A percentile compares a stretch with the other conserved stretches of the same genome.
Conservation (phyloP, 805 yeast genomes). For the Tetrapisispora phaffii region DNA sequence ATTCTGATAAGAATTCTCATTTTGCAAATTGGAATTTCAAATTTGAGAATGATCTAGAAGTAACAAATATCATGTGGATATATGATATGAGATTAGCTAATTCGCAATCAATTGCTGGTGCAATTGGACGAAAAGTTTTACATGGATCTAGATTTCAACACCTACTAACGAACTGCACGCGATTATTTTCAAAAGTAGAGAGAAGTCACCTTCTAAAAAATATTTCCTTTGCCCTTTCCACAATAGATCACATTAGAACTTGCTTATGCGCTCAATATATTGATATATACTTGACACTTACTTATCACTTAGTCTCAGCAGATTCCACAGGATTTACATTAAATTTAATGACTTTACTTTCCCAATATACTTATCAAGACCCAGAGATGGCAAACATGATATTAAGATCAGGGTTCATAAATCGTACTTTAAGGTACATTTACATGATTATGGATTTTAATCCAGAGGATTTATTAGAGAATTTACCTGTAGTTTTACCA, state of each 20-base stretch:
- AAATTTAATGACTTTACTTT: conserved; percentile 19
- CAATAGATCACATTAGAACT: conserved; percentile 42
- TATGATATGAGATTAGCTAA: conserved; percentile 18
- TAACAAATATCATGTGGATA: conserved; percentile 11
- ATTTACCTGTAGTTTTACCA: conserved; percentile 19
- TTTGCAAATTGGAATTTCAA: conserved; percentile 22
- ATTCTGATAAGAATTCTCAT: conserved; percentile 16
- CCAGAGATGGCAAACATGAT: conserved; percentile 23
- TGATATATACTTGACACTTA: conserved; percentile 60
- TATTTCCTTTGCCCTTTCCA: conserved; percentile 16
- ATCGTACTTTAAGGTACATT: conserved; percentile 22
- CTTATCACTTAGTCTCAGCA: conserved; percentile 22
- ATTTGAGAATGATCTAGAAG: conserved; percentile 7
- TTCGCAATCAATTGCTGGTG: conserved; percentile 8
- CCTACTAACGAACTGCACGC: conserved; percentile 21
- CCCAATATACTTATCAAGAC: conserved; percentile 26
- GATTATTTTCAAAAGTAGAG: conserved; percentile 13
- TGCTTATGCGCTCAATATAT: conserved; percentile 55
- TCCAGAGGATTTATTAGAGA: conserved; percentile 17
- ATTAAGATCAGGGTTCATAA: conserved; percentile 21
- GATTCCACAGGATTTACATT: conserved; percentile 17
- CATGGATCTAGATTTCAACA: conserved; percentile 36
- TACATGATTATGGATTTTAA: conserved; percentile 24
- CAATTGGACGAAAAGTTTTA: conserved; percentile 20
- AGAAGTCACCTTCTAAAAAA: conserved; percentile 15